Percentiles rank a stretch among this genome's conserved stretches.
Evolutionary conservation across 768 basidiomycete genomes (phyloP).

Genomic region (Podaxis sp.): DNA sequence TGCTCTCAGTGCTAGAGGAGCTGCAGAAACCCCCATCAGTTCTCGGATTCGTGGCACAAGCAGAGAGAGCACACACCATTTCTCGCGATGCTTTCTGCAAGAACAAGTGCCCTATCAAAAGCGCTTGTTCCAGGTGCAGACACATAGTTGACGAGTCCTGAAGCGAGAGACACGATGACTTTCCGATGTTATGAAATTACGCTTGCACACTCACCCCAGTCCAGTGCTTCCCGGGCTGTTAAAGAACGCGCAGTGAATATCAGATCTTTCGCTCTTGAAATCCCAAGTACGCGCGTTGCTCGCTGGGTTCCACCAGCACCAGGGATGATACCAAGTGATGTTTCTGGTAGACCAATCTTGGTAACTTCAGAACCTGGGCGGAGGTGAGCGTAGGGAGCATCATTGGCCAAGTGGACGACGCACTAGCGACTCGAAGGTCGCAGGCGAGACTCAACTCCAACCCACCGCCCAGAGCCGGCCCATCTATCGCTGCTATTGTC

Average conservation of each 20-base stretch:
- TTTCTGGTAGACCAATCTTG: conserved; percentile 88
- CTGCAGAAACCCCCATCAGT: conserved; percentile 30
- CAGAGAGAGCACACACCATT: conserved; percentile 46
- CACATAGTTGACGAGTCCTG: conserved; percentile 83
- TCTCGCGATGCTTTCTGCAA: conserved; percentile 63
- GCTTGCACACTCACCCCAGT: conserved; percentile 49
- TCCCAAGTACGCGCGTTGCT: conserved; percentile 69
- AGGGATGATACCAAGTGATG: conserved; percentile 75
- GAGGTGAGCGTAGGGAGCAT: background rate
- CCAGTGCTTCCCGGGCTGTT: conserved; percentile 60
- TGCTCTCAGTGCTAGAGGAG: conserved; percentile 82
- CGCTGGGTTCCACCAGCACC: conserved; percentile 90
- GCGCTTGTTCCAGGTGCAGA: conserved; percentile 56
- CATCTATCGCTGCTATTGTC: conserved; percentile 90
- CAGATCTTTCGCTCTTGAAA: conserved; percentile 79
- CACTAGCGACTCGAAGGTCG: conserved; percentile 88
- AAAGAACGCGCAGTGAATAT: conserved; percentile 79
- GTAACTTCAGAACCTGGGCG: conserved; percentile 50
- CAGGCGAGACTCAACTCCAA: conserved; percentile 85
- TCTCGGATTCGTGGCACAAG: background rate
- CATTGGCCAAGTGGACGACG: conserved; percentile 15
- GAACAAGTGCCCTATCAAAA: conserved; percentile 61
- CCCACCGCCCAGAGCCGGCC: conserved; percentile 91
- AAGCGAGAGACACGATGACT: conserved; percentile 8
- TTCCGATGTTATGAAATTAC: conserved; percentile 5